Evolutionary conservation across 345 rosid species (phyloP).

Genomic region (Citrus unshiu): DNA sequence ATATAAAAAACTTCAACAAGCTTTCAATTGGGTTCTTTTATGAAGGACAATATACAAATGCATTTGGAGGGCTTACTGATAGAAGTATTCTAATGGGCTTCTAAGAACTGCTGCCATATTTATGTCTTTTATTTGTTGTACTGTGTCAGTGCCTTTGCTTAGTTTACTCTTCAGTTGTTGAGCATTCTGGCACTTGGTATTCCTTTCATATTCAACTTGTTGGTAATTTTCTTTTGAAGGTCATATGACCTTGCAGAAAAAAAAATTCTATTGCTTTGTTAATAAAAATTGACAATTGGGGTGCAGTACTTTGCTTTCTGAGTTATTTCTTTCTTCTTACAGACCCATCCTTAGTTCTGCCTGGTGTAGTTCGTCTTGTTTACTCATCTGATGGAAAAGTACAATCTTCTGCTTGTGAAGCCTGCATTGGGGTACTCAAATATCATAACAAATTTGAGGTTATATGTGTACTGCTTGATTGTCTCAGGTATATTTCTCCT

Average conservation of each 20-base stretch:
- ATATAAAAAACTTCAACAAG: background rate
- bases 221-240: background rate
- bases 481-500: slow-evolving; percentile 58
- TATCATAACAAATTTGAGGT: slow-evolving; percentile 60
- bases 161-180: background rate
- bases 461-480: slow-evolving; percentile 66
- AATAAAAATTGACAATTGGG: slow-evolving; percentile 10
- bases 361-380: slow-evolving; percentile 51
- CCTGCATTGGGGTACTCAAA: slow-evolving; percentile 57
- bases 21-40: background rate
- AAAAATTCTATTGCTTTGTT: background rate
- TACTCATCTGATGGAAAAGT: slow-evolving; percentile 47
- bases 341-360: slow-evolving; percentile 70
- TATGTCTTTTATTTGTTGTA: background rate
- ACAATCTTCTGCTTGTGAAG: slow-evolving; percentile 42
- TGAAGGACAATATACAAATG: background rate
- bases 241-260: background rate
- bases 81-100: background rate
- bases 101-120: background rate
- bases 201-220: too few relatives aligned
- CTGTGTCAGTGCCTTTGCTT: background rate
- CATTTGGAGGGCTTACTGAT: background rate
- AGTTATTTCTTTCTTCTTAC: slow-evolving; percentile 25
- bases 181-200: background rate
- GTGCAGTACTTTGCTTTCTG: background rate